These are phyloP conservation scores for Claviceps africana DNA, from an alignment of 2,329 filamentous ascomycete genomes.

Conservation along the genomic window DNA sequence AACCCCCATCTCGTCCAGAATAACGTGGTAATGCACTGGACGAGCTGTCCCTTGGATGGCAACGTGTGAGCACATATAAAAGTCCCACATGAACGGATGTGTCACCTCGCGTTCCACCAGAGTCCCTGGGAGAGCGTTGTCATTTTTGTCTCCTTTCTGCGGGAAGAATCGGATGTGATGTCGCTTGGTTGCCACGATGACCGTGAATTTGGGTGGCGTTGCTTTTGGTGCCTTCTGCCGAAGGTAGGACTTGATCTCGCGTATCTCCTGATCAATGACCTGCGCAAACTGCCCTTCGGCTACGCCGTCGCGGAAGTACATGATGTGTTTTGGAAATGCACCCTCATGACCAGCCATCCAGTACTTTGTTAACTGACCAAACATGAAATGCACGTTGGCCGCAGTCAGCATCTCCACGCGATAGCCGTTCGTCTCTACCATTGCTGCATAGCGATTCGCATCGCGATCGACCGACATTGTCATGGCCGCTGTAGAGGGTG, in stretches of 20 bases:
- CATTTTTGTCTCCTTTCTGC: conserved; percentile 55
- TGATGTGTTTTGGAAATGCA: conserved; percentile 51
- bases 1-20: conserved; percentile 65
- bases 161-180: conserved; percentile 94
- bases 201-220: conserved; percentile 55
- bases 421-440: conserved; percentile 69
- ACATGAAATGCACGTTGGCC: conserved; percentile 49
- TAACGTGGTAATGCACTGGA: conserved; percentile 82
- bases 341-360: conserved; percentile 47
- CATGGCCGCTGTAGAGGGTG: conserved; percentile 73
- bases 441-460: conserved; percentile 62
- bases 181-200: conserved; percentile 81
- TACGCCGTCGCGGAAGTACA: conserved; percentile 90
- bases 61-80: conserved; percentile 48
- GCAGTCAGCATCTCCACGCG: conserved; percentile 66
- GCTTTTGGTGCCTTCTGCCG: conserved; percentile 18
- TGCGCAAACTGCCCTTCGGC: conserved; percentile 73
- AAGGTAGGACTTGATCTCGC: conserved; percentile 51
- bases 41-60: conserved; percentile 91
- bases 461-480: conserved; percentile 64
- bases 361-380: conserved; percentile 46
- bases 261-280: conserved; percentile 67
- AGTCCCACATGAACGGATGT: conserved; percentile 81
- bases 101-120: conserved; percentile 83
- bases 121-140: conserved; percentile 74